Base-by-base conservation (phyloP, 495 filamentous ascomycete species). In the Parathielavia appendiculata region DNA sequence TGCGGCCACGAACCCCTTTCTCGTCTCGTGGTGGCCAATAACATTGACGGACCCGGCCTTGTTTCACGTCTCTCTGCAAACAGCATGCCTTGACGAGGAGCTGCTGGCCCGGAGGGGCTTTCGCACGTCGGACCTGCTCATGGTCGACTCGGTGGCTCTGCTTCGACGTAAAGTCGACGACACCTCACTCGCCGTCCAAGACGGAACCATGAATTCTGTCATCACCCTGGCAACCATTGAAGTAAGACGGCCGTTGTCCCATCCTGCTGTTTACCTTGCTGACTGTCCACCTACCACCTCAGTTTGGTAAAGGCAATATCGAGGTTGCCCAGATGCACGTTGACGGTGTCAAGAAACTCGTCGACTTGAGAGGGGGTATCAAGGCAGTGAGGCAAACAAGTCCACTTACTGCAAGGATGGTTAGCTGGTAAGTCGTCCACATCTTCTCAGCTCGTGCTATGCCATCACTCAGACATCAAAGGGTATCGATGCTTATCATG, bases 11-110 rank as follows among this genome's bases (percentile, higher is more conserved):
- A 81, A 80, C 62, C 78, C 79, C 0, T 80, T 80, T 61, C 64
- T 81, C 34, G 65, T 79, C 12, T 80, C 76, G 4, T 81, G 79
- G 79, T 80, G 79, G 79, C 79, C 78, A 4, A 66, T 78, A 17
- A 76, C 78, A 6, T 68, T 81, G 3, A 72, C 66, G 0, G 78
- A 80, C 52, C 77, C 78, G 2, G 77, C 76, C n/a, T 45, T 81
- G 22, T 80, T 81, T 45, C 76, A 80, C 57, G 78, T 81, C 34
- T 77, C 76, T 12, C 62, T 81, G 10, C 77, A 80, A 62, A 80
- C 77, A n/a, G 79, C 77, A 51, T 79, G 71, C 60, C 74, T 78
- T 13, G 76, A 81, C 58, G 78, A 80, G 32, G 79, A 81, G 62
- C 38, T 76, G 16, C 56, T 71, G 11, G 76, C 77, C 14, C 74